Conservation (phyloP, 345 rosid species). For the Melaleuca quinquenervia region DNA sequence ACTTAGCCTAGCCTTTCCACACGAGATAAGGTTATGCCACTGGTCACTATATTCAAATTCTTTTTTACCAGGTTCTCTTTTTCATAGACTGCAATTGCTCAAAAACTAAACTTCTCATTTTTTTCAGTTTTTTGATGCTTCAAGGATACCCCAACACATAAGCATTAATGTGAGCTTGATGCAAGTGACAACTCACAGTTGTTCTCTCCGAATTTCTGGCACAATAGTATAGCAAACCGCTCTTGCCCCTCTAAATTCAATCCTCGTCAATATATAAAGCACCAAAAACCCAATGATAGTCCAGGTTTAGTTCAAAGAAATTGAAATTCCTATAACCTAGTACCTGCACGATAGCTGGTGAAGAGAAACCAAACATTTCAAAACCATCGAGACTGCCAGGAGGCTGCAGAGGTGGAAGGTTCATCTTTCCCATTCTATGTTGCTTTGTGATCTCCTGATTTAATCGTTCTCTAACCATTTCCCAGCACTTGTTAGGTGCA, state of each 20-base stretch:
- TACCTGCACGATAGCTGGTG: slow-evolving; percentile 96
- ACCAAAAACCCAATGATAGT: background rate
- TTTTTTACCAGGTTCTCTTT: background rate
- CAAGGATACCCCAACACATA: background rate
- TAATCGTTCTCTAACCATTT: slow-evolving; percentile 91
- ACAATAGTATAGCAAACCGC: background rate
- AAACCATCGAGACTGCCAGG: slow-evolving; percentile 96
- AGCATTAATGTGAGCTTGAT: background rate
- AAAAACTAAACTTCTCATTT: background rate
- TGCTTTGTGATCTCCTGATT: slow-evolving; percentile 87
- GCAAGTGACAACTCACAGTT: background rate
- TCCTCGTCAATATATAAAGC: background rate
- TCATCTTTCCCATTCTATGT: slow-evolving; percentile 60
- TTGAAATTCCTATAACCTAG: background rate
- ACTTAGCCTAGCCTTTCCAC: background rate
- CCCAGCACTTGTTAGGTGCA: slow-evolving; percentile 92
- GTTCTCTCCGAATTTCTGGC: background rate
- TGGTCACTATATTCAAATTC: background rate
- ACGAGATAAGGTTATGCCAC: background rate
- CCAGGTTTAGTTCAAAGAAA: background rate
- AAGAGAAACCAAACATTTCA: slow-evolving; percentile 93
- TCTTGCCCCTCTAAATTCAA: background rate
- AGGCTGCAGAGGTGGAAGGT: slow-evolving; percentile 91
- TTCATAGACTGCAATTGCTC: background rate
- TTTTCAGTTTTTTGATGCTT: background rate